Conservation (phyloP, 2,329 filamentous ascomycete species). For the Fusarium verrucosum region DNA sequence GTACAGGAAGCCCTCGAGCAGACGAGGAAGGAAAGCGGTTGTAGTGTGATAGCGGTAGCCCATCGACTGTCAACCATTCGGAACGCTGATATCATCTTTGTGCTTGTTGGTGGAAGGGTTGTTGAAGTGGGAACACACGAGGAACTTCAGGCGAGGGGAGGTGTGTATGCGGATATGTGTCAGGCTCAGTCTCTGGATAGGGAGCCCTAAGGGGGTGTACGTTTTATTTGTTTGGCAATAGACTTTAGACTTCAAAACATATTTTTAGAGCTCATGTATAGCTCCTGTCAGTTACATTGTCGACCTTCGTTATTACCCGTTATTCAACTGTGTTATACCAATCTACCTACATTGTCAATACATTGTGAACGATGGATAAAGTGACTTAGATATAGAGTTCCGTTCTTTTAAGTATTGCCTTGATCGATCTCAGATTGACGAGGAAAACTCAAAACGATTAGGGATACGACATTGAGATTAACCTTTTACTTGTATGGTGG, state of each 20-base stretch:
- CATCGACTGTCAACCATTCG: slow-evolving; percentile 65
- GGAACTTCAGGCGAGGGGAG: slow-evolving; percentile 57
- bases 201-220: neutral
- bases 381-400: no score
- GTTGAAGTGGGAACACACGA: slow-evolving; percentile 68
- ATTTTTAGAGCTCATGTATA: accelerated
- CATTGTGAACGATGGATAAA: no score
- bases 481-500: no score
- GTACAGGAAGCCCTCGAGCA: slow-evolving; percentile 64
- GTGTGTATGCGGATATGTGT: slow-evolving; percentile 34
- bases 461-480: no score
- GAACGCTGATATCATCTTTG: slow-evolving; percentile 69
- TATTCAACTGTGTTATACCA: neutral
- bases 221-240: neutral
- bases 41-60: slow-evolving; percentile 69
- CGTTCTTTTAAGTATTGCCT: no score
- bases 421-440: no score
- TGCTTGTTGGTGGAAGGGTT: slow-evolving; percentile 64
- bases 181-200: slow-evolving; percentile 28
- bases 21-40: slow-evolving; percentile 14
- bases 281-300: neutral
- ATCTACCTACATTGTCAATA: accelerated
- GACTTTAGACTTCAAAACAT: neutral
- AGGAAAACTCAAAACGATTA: no score
- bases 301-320: accelerated